phyloP scores from a whole-genome alignment of 106 monocot genomes.

The Allium cepa region DNA sequence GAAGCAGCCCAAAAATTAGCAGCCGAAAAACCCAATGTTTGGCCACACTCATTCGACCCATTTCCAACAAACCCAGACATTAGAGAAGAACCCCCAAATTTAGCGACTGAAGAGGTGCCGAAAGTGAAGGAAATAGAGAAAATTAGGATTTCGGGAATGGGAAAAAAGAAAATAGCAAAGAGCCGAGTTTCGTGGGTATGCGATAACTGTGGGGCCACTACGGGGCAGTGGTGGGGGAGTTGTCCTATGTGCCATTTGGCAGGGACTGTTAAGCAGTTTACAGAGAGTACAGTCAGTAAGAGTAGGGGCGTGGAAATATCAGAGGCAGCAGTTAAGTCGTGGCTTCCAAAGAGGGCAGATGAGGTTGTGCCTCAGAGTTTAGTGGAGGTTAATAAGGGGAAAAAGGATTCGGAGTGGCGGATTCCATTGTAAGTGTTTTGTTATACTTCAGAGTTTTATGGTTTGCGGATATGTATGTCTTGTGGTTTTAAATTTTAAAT shows the following conservation, averaged over 20 bases:
- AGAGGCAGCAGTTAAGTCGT: slow-evolving; percentile 31
- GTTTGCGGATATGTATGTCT: no score
- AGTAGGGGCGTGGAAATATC: slow-evolving; percentile 30
- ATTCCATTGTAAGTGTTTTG: slow-evolving; percentile 58
- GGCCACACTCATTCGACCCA: slow-evolving; percentile 1
- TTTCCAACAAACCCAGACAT: background rate
- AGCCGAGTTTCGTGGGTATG: slow-evolving; percentile 56
- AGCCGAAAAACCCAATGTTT: background rate
- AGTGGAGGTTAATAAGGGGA: slow-evolving; percentile 57
- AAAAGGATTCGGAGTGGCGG: slow-evolving; percentile 61
- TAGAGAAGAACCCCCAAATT: no score
- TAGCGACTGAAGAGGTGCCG: background rate
- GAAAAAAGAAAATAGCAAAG: slow-evolving; percentile 35
- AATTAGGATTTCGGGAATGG: slow-evolving; percentile 1
- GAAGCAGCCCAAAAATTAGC: background rate
- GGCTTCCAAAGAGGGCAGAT: slow-evolving; percentile 27
- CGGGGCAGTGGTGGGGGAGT: slow-evolving; percentile 90
- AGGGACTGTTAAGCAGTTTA: slow-evolving; percentile 44
- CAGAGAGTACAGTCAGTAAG: slow-evolving; percentile 18
- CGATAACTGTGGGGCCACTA: slow-evolving; percentile 48
- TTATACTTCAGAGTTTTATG: background rate
- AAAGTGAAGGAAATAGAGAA: background rate
- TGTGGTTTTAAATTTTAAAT: no score
- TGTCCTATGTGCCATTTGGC: slow-evolving; percentile 44
- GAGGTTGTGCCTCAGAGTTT: slow-evolving; percentile 51